These are phyloP conservation scores for Metschnikowia vanudenii DNA, from an alignment of 805 yeast genomes.

Conservation along the genomic window DNA sequence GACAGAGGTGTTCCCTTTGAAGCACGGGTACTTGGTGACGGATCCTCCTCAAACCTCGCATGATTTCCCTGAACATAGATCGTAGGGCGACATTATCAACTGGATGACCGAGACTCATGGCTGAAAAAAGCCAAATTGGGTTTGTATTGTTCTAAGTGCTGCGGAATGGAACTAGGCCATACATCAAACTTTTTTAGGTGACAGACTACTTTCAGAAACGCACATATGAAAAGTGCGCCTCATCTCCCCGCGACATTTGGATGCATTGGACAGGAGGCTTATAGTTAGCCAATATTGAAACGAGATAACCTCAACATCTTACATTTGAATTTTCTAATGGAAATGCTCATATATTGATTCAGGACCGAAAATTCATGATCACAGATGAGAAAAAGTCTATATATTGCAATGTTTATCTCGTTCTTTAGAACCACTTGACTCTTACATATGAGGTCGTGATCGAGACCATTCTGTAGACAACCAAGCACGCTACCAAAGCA, in stretches of 20 bases:
- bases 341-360: no score
- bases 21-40: conserved; percentile 4
- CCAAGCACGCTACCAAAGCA: conserved; percentile 36
- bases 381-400: not conserved
- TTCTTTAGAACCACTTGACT: conserved; percentile 23
- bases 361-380: no score
- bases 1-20: not conserved
- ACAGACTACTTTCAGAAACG: not conserved
- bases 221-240: not conserved
- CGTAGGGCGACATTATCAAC: conserved; percentile 6
- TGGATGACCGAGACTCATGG: not conserved
- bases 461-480: conserved; percentile 44
- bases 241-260: not conserved
- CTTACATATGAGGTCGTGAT: conserved; percentile 24
- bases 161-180: not conserved
- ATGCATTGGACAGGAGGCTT: no score
- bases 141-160: no score
- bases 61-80: conserved; percentile 16
- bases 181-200: not conserved
- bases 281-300: not conserved
- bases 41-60: conserved; percentile 13
- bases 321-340: no score
- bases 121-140: no score
- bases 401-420: not conserved
- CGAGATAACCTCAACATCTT: no score